phyloP scores from a whole-genome alignment of 306 rosid genomes.

The Malus orientalis region DNA sequence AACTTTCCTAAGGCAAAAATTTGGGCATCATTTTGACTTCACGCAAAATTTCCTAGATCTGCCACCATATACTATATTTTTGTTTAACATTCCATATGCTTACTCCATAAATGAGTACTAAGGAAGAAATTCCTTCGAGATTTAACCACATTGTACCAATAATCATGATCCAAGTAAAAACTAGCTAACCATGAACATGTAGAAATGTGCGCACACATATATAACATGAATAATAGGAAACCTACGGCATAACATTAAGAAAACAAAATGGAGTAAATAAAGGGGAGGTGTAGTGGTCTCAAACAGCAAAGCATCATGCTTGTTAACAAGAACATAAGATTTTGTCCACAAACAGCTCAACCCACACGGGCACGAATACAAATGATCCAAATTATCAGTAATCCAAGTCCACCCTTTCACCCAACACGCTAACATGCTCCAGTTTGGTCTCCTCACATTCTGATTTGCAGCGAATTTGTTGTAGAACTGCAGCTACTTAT shows the following conservation, averaged over 20 bases:
- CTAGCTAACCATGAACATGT: not conserved
- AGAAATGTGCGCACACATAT: not conserved
- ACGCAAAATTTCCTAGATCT: not conserved
- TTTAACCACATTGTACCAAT: too few species aligned
- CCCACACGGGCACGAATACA: conserved; percentile 73
- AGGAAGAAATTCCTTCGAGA: too few species aligned
- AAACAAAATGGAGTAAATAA: conserved; percentile 31
- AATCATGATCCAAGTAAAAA: not conserved
- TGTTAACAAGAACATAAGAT: conserved; percentile 79
- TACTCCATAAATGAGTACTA: not conserved
- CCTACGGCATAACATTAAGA: too few species aligned
- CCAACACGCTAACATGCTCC: conserved; percentile 60
- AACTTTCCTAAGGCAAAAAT: not conserved
- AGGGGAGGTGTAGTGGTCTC: conserved; percentile 69
- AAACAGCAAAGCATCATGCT: conserved; percentile 76
- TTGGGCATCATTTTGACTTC: not conserved
- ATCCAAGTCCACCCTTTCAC: conserved; percentile 93
- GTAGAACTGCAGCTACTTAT: conserved; percentile 23
- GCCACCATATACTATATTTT: not conserved
- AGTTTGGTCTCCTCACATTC: conserved; percentile 32
- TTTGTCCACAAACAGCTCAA: conserved; percentile 95
- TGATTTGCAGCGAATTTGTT: conserved; percentile 23
- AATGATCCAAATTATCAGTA: conserved; percentile 85
- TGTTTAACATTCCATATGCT: not conserved
- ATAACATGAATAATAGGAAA: too few species aligned